Conservation (phyloP, 441 rosid species). For the Euphorbia celastroides region DNA sequence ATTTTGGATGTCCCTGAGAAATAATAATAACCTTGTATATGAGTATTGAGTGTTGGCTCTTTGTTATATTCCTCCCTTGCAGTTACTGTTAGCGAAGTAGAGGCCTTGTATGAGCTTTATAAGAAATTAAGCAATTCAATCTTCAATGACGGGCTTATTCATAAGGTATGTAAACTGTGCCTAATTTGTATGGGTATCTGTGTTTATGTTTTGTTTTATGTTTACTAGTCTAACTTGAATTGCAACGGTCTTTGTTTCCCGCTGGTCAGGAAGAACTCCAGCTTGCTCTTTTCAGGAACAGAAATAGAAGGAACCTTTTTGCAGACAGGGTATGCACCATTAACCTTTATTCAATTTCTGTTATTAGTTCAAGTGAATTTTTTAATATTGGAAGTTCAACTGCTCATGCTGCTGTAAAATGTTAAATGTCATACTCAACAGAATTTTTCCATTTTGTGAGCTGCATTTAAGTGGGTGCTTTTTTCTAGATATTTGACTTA, state of each 20-base stretch:
- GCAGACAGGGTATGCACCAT: slow-evolving; percentile 65
- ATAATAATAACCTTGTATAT: not conserved
- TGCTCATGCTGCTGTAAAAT: not conserved
- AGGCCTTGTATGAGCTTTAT: slow-evolving; percentile 69
- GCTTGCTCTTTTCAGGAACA: slow-evolving; percentile 78
- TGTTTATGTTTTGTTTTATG: not conserved
- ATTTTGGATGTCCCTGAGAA: not conserved
- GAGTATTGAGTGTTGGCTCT: not conserved
- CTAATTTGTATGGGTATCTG: not conserved
- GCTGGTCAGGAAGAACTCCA: slow-evolving; percentile 78
- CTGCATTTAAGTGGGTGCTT: not conserved
- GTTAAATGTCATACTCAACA: not conserved
- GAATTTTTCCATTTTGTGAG: not conserved
- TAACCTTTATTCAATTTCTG: not conserved
- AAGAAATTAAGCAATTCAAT: slow-evolving; percentile 90
- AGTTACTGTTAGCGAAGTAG: slow-evolving; percentile 78
- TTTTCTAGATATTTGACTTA: slow-evolving; percentile 62
- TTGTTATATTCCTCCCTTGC: slow-evolving; percentile 16
- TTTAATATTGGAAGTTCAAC: not conserved
- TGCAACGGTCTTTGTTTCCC: slow-evolving; percentile 10
- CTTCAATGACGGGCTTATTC: slow-evolving; percentile 77
- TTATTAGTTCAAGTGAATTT: not conserved
- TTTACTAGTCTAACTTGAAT: not conserved
- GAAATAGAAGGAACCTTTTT: slow-evolving; percentile 59
- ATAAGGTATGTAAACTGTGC: slow-evolving; percentile 49